Base-by-base conservation (phyloP, 208 protist species). In the Balamuthia mandrillaris region DNA sequence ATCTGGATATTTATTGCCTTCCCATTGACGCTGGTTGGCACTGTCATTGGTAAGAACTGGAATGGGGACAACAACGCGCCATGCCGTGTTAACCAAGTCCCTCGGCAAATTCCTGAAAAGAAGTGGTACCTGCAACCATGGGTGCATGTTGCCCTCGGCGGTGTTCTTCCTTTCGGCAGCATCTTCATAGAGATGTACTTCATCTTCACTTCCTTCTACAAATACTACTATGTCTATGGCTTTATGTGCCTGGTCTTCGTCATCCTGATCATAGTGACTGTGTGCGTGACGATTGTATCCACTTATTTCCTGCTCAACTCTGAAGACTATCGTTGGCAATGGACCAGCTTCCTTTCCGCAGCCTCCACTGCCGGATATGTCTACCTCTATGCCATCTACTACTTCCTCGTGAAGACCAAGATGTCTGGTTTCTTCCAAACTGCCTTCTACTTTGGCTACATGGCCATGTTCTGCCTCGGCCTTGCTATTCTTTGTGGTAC, bases 141-240 rank as follows among this genome's bases (percentile, higher is more conserved):
- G 35, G 70, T 90, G 5, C 87, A 94, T 60, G 88, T 97, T n/a
- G 12, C 94, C 4, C 61, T 95, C 6, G 95, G 93, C 54, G 97
- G 97, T 9, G 70, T 96, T 3, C 90, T 98, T 14, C 97, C 97
- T 1, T 98, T 98, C 84, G 94, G 95, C 7, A 94, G 93, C 3
- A 96, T 98, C 84, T 98, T 97, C 56, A 95, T 98, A 52, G 96
- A 98, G 81, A 95, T 98, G 75, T 97, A 95, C 85, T 97, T 98
- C 61, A 89, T 98, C 14, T 96, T 98, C 82, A 95, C 92, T 18
- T 96, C 94, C 2, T 93, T 98, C 35, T 97, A 98, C 90, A 98
- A 98, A 83, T 91, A 96, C 39, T 98, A 98, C 87, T 97, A 98
- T 86, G 90, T 98, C 1, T 98, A 97, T 85, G 95, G 95, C 5